Conservation (phyloP, 2,329 filamentous ascomycete genomes). For the Dactylellina parvicollis region DNA sequence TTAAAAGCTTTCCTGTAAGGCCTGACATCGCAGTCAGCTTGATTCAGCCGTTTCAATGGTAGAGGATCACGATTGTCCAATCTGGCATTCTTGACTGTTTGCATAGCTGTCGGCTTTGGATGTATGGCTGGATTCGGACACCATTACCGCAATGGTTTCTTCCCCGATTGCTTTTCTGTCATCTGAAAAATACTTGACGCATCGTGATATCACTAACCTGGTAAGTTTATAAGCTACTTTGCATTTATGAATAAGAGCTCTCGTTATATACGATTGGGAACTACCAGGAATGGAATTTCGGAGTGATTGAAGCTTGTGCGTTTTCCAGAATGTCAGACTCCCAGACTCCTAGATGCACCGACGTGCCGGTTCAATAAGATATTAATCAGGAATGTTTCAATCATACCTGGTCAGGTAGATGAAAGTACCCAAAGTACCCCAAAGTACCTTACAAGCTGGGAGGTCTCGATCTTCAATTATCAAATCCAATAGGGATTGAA, state of each 20-base stretch:
- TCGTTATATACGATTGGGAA: no score
- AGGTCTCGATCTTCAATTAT: constrained; percentile 6
- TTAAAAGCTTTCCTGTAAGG: not conserved
- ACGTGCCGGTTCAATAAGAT: not conserved
- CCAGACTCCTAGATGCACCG: no score
- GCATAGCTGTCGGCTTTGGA: not conserved
- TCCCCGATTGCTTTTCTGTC: not conserved
- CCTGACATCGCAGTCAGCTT: constrained; percentile 1
- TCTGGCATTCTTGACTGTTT: no score
- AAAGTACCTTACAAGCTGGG: constrained; percentile 12
- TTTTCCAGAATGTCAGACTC: no score
- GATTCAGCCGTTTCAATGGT: constrained; percentile 7
- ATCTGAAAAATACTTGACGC: not conserved
- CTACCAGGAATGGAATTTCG: no score
- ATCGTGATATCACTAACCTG: constrained; percentile 20
- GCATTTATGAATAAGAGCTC: no score
- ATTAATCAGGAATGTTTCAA: not conserved
- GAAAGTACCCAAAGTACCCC: constrained; percentile 39
- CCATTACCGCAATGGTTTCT: no score
- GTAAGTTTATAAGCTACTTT: not conserved
- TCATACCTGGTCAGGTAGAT: not conserved
- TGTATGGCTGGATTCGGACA: no score
- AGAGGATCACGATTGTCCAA: no score
- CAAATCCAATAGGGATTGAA: not conserved
- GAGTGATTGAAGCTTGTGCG: no score